Conservation (phyloP, 2,329 filamentous ascomycete genomes). For the Coniochaeta ligniaria region DNA sequence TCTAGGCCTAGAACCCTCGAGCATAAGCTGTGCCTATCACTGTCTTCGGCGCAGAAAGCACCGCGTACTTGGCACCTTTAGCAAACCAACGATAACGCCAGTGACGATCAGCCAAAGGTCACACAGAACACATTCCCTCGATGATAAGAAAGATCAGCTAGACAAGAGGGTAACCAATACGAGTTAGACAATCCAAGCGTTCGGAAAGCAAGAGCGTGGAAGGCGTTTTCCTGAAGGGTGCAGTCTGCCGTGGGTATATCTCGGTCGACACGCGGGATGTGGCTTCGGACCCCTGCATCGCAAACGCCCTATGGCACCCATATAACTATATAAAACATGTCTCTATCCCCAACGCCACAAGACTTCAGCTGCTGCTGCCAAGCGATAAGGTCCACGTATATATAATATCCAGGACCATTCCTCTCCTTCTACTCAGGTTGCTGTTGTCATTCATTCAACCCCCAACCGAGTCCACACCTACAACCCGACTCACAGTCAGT, state of each 20-base stretch:
- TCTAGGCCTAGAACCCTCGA: not conserved
- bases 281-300: not conserved
- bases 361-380: not conserved
- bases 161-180: not conserved
- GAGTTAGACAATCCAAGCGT: not conserved
- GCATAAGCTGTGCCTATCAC: not conserved
- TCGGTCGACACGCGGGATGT: conserved; percentile 1
- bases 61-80: not conserved
- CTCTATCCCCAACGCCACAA: not conserved
- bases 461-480: not conserved
- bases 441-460: not conserved
- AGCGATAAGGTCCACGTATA: not conserved
- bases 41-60: not conserved
- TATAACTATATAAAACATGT: not conserved
- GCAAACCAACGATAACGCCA: not conserved
- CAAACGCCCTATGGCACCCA: not conserved
- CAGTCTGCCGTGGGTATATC: not conserved
- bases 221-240: not conserved
- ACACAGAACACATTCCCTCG: not conserved
- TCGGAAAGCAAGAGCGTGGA: not conserved
- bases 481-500: not conserved
- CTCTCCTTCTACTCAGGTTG: not conserved
- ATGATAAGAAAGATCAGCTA: not conserved
- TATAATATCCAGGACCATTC: not conserved
- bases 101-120: not conserved